Base-by-base conservation (phyloP, 1,284 basidiomycete genomes). In the Fistulinella cinereoalba region DNA sequence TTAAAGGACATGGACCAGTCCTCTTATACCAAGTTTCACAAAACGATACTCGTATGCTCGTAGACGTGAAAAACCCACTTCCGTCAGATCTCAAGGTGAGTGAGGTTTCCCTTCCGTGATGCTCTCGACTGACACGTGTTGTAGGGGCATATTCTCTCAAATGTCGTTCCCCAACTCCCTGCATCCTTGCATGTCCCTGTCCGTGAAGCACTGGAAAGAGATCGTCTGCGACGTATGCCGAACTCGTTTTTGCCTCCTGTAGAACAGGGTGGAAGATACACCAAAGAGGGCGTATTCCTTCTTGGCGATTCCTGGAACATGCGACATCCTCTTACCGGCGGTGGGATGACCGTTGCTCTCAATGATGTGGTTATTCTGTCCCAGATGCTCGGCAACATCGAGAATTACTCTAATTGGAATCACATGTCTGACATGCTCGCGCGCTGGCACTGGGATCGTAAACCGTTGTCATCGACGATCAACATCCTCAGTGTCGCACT, bases 291-390 rank as follows among this genome's bases (percentile, higher is more conserved):
- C 18, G 85, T 85, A 8, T 76, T 99, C 53, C 80, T 99, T 47
- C 76, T 97, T 33, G 97, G 97, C 5, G 97, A 99, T 66, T 86
- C 96, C 1, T 96, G 94, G 88, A 99, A 99, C 67, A 99, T 99
- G 95, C 88, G 97, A 1, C 97, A 99, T 69, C 96, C 97, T 0
- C 76, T 99, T 11, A 99, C 96, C 0, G 97, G 97, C 10, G 96
- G 92, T 16, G 94, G 94, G 6, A 97, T 97, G 94, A 94, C 92
- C 1, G 93, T 96, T 36, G 92, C 92, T 2, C 74, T 97, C 46
- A 78, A 85, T 62, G 94, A 97, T 56, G 87, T 88, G 13, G 83
- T 92, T 15, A 61, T 89, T 18, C 74, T 97, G 9, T 77, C 82
- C 0, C 71, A 81, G 23, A 70, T 90, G 49, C 70, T 96, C 0